Conservation (phyloP, 352 stramenopile genomes). For the Globisporangium canariense region DNA sequence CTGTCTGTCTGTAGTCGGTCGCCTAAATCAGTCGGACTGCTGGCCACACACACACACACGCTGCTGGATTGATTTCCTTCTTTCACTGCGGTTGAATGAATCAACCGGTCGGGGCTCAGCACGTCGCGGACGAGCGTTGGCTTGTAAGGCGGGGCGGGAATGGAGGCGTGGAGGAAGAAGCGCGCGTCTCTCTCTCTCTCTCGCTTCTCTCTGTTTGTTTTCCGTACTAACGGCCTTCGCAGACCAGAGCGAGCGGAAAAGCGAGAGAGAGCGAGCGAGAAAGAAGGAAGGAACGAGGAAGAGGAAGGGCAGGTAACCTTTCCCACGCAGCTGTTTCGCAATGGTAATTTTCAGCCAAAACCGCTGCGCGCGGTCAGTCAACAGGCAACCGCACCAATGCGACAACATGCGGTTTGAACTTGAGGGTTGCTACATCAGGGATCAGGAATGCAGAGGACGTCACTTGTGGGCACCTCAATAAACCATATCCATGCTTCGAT, state of each 20-base stretch:
- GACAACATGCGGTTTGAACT: too few relatives aligned
- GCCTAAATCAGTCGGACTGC: background rate
- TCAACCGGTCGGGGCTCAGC: background rate
- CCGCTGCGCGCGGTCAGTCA: background rate
- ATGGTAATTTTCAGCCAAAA: background rate
- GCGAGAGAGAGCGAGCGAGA: slow-evolving; percentile 14
- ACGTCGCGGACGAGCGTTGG: background rate
- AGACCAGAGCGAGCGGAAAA: background rate
- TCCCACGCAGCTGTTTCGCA: background rate
- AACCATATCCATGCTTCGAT: too few relatives aligned
- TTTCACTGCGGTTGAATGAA: background rate
- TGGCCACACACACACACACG: background rate
- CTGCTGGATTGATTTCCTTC: slow-evolving; percentile 1
- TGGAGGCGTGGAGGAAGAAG: background rate
- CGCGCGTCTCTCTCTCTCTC: background rate
- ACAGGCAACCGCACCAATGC: too few relatives aligned
- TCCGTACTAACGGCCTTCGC: slow-evolving; percentile 8
- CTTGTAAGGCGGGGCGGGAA: background rate
- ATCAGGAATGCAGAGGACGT: too few relatives aligned
- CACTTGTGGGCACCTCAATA: too few relatives aligned
- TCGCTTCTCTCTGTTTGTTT: background rate
- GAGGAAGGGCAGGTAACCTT: slow-evolving; percentile 2
- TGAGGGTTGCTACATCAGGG: too few relatives aligned
- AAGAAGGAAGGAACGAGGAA: slow-evolving; percentile 9
- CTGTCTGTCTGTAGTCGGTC: background rate